Conservation (phyloP, 2,329 filamentous ascomycete genomes). For the Xenoacremonium recifei region DNA sequence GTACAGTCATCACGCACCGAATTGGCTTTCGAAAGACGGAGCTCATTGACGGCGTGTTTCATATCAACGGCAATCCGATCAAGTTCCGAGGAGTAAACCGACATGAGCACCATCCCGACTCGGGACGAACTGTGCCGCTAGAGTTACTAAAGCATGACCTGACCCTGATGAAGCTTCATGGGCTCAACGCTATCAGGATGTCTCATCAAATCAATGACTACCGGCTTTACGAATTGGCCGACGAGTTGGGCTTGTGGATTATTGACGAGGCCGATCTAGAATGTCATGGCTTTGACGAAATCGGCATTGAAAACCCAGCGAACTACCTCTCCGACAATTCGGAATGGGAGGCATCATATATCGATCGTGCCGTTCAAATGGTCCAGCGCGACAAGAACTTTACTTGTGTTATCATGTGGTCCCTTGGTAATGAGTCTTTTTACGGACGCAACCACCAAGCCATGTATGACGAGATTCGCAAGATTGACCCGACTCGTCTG, state of each 20-base stretch:
- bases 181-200: constrained; percentile 68
- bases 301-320: constrained; percentile 46
- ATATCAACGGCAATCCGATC: constrained; percentile 61
- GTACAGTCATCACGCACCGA: constrained; percentile 33
- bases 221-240: constrained; percentile 56
- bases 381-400: constrained; percentile 70
- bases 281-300: constrained; percentile 54
- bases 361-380: constrained; percentile 65
- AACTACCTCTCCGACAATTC: constrained; percentile 61
- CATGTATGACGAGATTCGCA: constrained; percentile 64
- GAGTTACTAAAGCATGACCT: constrained; percentile 62
- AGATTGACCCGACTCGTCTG: constrained; percentile 55
- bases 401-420: constrained; percentile 70
- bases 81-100: constrained; percentile 65
- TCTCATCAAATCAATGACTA: constrained; percentile 68
- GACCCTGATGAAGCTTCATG: constrained; percentile 66
- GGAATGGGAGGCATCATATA: constrained; percentile 60
- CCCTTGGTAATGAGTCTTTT: constrained; percentile 71
- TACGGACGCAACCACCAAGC: constrained; percentile 66
- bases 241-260: constrained; percentile 64
- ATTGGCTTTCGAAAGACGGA: constrained; percentile 66
- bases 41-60: constrained; percentile 57
- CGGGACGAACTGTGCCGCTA: constrained; percentile 61
- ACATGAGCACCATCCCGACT: constrained; percentile 67
- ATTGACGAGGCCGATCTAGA: constrained; percentile 51